Evolutionary conservation across 1,284 basidiomycete genomes (phyloP), one percentile per base, ranked within the genome.

Genomic region (Sphagnurus paluster): DNA sequence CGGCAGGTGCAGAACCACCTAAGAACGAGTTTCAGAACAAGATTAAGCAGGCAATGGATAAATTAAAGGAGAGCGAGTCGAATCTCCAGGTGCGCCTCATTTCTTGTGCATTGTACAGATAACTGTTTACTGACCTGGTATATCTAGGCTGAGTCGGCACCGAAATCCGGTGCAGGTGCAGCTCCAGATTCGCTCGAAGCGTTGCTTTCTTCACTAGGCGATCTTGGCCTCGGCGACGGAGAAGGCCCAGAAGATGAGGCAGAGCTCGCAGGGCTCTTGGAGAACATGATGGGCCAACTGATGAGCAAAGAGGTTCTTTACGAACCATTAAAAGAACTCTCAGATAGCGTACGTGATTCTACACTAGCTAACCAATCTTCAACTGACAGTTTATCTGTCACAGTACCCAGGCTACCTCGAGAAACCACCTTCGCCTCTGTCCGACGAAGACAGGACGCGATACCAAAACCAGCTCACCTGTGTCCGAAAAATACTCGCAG

Each of bases 241-340:
- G 62, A 58, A 4, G 66, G 62, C 1, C 66, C 62, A 2, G 60
- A 67, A 39, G 49, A 75, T n/a, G 85, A 84, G 16, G 79, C 78
- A 26, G 82, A 87, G 43, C 66, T 95, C 5, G 80, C 84, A 39
- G 82, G 79, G 7, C 75, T 97, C 55, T 74, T 99, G 17, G 93
- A 98, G 64, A 81, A 75, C 30, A 92, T 98, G 88, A 93, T 96
- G 94, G 79, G 81, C 13, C 87, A 94, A 62, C 76, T 99, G 37
- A 93, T 99, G 91, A 87, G 84, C 65, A 94, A 93, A 63, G 93
- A 98, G 2, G 80, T 98, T 8, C 69, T 97, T 14, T 92, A 98
- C 59, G 94, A 97, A 55, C 95, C 96, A 0, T 68, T 98, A 58
- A 89, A 89, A 56, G 96, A 98, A 62, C 71, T 99, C 24, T 75